Base-by-base conservation (phyloP, 192 early-diverging fungal genomes). In the Coemansia furcata region DNA sequence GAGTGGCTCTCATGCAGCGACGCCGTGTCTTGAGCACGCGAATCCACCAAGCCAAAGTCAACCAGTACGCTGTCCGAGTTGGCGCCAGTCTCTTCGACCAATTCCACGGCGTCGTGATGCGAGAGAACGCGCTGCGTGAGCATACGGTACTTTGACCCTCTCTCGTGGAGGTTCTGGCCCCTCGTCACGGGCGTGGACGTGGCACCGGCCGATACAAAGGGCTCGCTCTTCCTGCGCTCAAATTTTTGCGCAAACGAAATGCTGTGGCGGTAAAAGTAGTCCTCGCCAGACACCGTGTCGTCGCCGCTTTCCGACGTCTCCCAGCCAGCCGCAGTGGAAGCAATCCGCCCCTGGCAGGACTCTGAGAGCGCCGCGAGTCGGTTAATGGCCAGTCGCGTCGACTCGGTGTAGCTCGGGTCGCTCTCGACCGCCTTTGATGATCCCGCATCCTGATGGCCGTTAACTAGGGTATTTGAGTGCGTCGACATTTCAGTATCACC, bases 351-450 rank as follows among this genome's bases (percentile, higher is more conserved):
- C 55, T 63, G 44, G 26, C 55, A 62, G 32, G 60, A 37, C 11
- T 58, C 46, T 0, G 77, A 60, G 29, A 71, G 68, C 9, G 63
- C 62, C 2, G 76, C 67, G 11, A 80, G 72, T 50, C 65, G 72
- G 55, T 66, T 58, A 6, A 71, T 74, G 19, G 77, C 77, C 36
- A 74, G 9, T 2, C 63, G 72, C 11, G 72, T 80, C 12, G 77
- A 74, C 26, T 74, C 77, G 36, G 77, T 71, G 64, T 68, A 72
- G 63, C 72, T 80, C 6, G 77, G 72, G 10, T 71, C 68, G 36
- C 44, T 60, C 17, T 62, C 57, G n/a, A 65, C 50, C 0, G 54
- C 49, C 60, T 74, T 80, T 29, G 39, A 43, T 15, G 63, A 30
- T 0, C 50, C 59, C 3, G 50, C 15, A 1, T 71, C 59, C 21